These are phyloP conservation scores for Ophiosphaerella narmari DNA, from an alignment of 2,329 filamentous ascomycete species.

Conservation along the genomic window DNA sequence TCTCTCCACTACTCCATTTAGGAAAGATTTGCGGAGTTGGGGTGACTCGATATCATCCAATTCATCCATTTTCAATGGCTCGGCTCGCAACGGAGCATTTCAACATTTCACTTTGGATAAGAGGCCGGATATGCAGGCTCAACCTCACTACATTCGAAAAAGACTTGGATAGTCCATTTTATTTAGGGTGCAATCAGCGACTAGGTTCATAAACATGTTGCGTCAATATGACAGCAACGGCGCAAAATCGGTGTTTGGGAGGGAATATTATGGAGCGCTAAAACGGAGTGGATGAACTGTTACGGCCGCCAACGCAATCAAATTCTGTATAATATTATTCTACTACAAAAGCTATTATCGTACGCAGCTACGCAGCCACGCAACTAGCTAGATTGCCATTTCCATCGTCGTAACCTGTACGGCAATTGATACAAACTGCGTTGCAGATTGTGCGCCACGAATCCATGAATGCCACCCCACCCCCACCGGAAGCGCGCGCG, in stretches of 20 bases:
- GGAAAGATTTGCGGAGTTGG: neutral
- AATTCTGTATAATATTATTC: constrained; percentile 24
- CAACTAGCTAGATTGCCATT: neutral
- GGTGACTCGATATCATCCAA: neutral
- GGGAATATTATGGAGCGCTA: constrained; percentile 7
- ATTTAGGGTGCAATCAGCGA: neutral
- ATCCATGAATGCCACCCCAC: neutral
- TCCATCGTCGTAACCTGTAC: neutral
- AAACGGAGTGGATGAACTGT: constrained; percentile 13
- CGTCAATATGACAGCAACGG: constrained; percentile 5
- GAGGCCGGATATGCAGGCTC: neutral
- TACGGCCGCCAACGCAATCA: constrained; percentile 14
- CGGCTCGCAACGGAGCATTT: neutral
- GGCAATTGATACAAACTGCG: constrained; percentile 7
- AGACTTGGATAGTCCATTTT: constrained; percentile 13
- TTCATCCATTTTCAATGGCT: neutral
- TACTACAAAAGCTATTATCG: constrained; percentile 5
- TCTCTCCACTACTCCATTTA: constrained; percentile 3
- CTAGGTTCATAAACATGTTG: too few relatives aligned
- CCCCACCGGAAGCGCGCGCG: neutral
- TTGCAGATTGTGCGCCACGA: constrained; percentile 1
- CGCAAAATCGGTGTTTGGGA: constrained; percentile 11
- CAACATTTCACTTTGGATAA: constrained; percentile 2
- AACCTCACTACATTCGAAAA: constrained; percentile 11
- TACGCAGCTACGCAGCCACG: constrained; percentile 1